Evolutionary conservation across 2,329 filamentous ascomycete species (phyloP).

Genomic region (Didymella sp.): DNA sequence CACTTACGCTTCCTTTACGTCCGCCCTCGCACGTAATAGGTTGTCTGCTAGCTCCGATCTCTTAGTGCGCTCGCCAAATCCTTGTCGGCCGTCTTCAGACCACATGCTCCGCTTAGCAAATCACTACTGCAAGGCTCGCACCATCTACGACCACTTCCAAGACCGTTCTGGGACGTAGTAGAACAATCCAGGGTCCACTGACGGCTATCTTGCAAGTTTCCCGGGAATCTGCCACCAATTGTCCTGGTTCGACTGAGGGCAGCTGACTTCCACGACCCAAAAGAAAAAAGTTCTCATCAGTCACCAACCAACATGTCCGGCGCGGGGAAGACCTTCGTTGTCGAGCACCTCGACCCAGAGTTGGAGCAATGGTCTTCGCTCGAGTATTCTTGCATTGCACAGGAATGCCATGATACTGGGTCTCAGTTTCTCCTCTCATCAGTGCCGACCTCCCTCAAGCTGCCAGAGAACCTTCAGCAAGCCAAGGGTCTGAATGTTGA

Average conservation of each 20-base stretch:
- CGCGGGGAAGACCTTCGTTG: slow-evolving; percentile 77
- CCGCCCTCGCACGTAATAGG: slow-evolving; percentile 23
- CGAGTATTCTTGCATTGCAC: slow-evolving; percentile 87
- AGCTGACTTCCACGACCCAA: slow-evolving; percentile 5
- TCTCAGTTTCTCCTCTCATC: slow-evolving; percentile 83
- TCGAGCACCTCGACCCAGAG: slow-evolving; percentile 96
- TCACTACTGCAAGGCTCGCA: slow-evolving; percentile 37
- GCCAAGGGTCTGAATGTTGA: slow-evolving; percentile 73
- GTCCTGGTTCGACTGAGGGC: background rate
- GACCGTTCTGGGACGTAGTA: slow-evolving; percentile 16
- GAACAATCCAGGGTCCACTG: slow-evolving; percentile 3
- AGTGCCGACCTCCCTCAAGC: slow-evolving; percentile 70
- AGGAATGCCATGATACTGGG: slow-evolving; percentile 73
- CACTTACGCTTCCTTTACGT: slow-evolving; percentile 18
- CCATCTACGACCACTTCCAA: slow-evolving; percentile 14
- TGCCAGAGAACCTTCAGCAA: slow-evolving; percentile 64
- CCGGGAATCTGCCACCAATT: slow-evolving; percentile 7
- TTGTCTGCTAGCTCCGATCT: slow-evolving; percentile 20
- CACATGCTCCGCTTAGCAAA: slow-evolving; percentile 33
- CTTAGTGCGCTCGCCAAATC: slow-evolving; percentile 25
- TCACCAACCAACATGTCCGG: slow-evolving; percentile 35
- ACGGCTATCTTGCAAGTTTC: background rate
- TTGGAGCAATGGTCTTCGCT: slow-evolving; percentile 92
- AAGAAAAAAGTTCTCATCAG: slow-evolving; percentile 22
- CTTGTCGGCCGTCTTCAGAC: slow-evolving; percentile 22